Conservation (phyloP, 1,284 basidiomycete genomes). For the Irpex sp. region DNA sequence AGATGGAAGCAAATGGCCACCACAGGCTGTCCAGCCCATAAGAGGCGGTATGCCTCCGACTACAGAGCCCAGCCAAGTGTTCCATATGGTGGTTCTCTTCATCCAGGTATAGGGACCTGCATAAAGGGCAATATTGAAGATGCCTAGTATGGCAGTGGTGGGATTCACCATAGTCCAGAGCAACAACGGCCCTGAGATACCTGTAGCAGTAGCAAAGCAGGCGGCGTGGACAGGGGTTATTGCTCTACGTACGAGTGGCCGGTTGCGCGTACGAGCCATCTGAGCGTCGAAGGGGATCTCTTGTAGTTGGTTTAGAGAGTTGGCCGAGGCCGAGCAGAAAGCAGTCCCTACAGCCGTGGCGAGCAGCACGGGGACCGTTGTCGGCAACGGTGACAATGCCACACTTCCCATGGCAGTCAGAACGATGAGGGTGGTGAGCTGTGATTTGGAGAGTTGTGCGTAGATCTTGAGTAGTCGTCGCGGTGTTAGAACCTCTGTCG, state of each 20-base stretch:
- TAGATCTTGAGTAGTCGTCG: constrained; percentile 67
- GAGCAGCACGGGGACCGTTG: constrained; percentile 80
- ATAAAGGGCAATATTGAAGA: constrained; percentile 87
- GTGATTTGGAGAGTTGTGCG: constrained; percentile 83
- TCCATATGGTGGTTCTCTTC: constrained; percentile 86
- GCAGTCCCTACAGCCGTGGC: constrained; percentile 88
- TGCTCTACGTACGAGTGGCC: constrained; percentile 85
- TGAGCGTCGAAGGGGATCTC: constrained; percentile 97
- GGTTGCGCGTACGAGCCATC: constrained; percentile 86
- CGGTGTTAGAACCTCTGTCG: constrained; percentile 42
- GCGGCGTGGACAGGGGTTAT: constrained; percentile 86
- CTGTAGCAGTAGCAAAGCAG: constrained; percentile 74
- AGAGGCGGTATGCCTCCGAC: constrained; percentile 93
- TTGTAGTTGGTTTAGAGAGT: constrained; percentile 92
- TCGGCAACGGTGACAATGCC: constrained; percentile 85
- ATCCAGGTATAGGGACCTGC: constrained; percentile 91
- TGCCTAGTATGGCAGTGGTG: constrained; percentile 81
- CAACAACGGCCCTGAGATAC: constrained; percentile 73
- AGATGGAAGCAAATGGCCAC: constrained; percentile 73
- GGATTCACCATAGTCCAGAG: constrained; percentile 89
- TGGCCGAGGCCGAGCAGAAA: constrained; percentile 91
- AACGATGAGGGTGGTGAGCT: constrained; percentile 85
- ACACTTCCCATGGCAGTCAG: constrained; percentile 93
- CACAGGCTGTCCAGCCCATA: constrained; percentile 98
- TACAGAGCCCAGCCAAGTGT: constrained; percentile 94